Percentiles rank a stretch among this genome's conserved stretches.
phyloP scores from a whole-genome alignment of 2,329 filamentous ascomycete genomes.

The Pseudocercospora vitis region DNA sequence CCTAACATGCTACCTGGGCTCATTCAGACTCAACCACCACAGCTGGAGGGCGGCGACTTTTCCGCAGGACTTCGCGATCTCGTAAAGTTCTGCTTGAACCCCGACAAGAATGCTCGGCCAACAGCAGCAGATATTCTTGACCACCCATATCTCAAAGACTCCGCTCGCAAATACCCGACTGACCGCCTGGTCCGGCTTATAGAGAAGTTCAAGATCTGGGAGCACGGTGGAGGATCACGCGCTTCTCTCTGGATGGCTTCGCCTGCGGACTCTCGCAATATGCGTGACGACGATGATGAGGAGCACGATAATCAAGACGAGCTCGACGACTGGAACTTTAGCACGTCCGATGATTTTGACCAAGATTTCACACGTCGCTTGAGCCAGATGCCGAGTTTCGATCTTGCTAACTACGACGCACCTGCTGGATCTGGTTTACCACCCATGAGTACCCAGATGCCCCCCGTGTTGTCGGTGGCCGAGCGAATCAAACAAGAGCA shows the following conservation, averaged over 20 bases:
- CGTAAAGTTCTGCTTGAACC: slow-evolving; percentile 70
- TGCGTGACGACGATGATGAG: slow-evolving; percentile 34
- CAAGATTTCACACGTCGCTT: slow-evolving; percentile 38
- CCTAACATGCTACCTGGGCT: slow-evolving; percentile 14
- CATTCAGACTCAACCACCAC: slow-evolving; percentile 58
- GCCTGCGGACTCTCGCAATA: slow-evolving; percentile 38
- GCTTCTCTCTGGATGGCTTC: slow-evolving; percentile 63
- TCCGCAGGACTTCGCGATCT: slow-evolving; percentile 68
- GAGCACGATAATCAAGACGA: slow-evolving; percentile 39
- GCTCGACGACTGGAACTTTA: slow-evolving; percentile 63
- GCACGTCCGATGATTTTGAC: slow-evolving; percentile 62
- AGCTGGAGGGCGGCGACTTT: slow-evolving; percentile 70
- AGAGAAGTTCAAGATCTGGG: slow-evolving; percentile 72
- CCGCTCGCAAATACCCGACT: slow-evolving; percentile 63
- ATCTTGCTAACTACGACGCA: slow-evolving; percentile 28
- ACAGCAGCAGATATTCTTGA: slow-evolving; percentile 67
- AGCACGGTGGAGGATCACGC: slow-evolving; percentile 69
- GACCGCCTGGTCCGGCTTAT: slow-evolving; percentile 65
- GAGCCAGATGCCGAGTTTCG: slow-evolving; percentile 34
- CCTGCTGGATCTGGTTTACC: slow-evolving; percentile 25
- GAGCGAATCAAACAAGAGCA: slow-evolving; percentile 50
- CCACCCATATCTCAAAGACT: slow-evolving; percentile 68
- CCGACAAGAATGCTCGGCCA: slow-evolving; percentile 67
- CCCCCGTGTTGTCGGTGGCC: slow-evolving; percentile 26
- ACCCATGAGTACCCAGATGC: slow-evolving; percentile 21